These are phyloP conservation scores for Vitis hybrid DNA, from an alignment of 177 flowering plant genomes.

Conservation along the genomic window DNA sequence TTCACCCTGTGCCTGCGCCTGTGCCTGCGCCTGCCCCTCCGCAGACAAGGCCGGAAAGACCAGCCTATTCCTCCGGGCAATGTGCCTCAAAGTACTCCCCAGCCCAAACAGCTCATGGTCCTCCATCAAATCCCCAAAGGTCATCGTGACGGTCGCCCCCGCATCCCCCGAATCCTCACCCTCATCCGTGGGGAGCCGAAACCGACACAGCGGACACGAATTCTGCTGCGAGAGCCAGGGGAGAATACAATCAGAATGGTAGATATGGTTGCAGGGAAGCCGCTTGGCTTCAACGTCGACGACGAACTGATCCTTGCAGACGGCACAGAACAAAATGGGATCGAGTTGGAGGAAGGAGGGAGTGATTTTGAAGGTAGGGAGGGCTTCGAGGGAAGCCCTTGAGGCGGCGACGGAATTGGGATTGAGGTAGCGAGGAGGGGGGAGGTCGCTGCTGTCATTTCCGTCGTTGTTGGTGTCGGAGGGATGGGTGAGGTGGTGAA, in stretches of 20 bases:
- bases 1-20: too few relatives aligned
- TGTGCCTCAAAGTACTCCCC: slow-evolving; percentile 35
- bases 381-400: slow-evolving; percentile 33
- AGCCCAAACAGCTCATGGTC: slow-evolving; percentile 35
- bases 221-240: slow-evolving; percentile 66
- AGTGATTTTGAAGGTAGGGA: slow-evolving; percentile 49
- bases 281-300: slow-evolving; percentile 45
- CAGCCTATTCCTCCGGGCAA: slow-evolving; percentile 37
- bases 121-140: slow-evolving; percentile 37
- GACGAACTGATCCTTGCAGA: slow-evolving; percentile 61
- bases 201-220: slow-evolving; percentile 68
- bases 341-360: slow-evolving; percentile 23
- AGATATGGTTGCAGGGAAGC: slow-evolving; percentile 67
- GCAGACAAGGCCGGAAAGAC: slow-evolving; percentile 16
- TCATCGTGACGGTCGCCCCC: slow-evolving; percentile 14
- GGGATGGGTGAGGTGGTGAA: slow-evolving; percentile 22
- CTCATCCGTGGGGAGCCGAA: slow-evolving; percentile 35
- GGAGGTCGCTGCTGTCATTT: not conserved
- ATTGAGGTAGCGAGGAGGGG: slow-evolving; percentile 11
- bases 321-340: slow-evolving; percentile 47
- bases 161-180: slow-evolving; percentile 11
- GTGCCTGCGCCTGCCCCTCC: too few relatives aligned
- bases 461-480: slow-evolving; percentile 1
- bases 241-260: slow-evolving; percentile 62
- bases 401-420: slow-evolving; percentile 33